Evolutionary conservation across 129 eudicot genomes (phyloP).

Genomic region (Solidago caesia): DNA sequence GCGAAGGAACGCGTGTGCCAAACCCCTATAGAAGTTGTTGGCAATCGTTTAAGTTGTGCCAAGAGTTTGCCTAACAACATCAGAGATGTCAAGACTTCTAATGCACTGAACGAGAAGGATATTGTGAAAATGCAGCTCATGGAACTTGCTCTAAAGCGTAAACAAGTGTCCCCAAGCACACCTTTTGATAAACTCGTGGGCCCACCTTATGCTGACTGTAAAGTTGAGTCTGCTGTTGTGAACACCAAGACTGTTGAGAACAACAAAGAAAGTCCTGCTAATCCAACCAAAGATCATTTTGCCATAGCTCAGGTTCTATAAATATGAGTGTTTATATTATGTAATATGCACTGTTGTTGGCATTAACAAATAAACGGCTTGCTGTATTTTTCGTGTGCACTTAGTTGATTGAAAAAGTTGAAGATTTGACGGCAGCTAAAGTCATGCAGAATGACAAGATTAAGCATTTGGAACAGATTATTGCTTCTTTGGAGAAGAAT

Average conservation of each 20-base stretch:
- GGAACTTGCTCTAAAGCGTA: constrained; percentile 45
- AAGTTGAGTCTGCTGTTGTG: constrained; percentile 23
- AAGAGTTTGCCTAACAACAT: constrained; percentile 12
- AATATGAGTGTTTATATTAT: neutral
- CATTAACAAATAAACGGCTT: neutral
- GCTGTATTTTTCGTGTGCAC: neutral
- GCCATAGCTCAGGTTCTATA: constrained; percentile 49
- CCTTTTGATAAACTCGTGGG: constrained; percentile 10
- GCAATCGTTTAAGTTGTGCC: constrained; percentile 29
- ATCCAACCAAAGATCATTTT: constrained; percentile 32
- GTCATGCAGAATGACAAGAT: constrained; percentile 41
- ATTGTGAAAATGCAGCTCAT: constrained; percentile 52
- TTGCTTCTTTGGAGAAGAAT: constrained; percentile 48
- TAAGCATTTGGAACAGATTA: constrained; percentile 44
- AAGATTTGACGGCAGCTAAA: constrained; percentile 56
- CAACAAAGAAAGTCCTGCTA: constrained; percentile 26
- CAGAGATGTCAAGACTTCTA: constrained; percentile 15
- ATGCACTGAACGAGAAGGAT: constrained; percentile 36
- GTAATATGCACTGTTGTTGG: constrained; percentile 11
- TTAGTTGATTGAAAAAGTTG: constrained; percentile 50
- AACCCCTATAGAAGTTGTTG: constrained; percentile 19
- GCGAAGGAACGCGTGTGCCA: constrained; percentile 29
- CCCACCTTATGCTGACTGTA: constrained; percentile 20
- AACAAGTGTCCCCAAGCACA: constrained; percentile 10
- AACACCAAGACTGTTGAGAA: constrained; percentile 28